These are phyloP conservation scores for Apostasia shenzhenica DNA, from an alignment of 106 monocot species.

Conservation along the genomic window DNA sequence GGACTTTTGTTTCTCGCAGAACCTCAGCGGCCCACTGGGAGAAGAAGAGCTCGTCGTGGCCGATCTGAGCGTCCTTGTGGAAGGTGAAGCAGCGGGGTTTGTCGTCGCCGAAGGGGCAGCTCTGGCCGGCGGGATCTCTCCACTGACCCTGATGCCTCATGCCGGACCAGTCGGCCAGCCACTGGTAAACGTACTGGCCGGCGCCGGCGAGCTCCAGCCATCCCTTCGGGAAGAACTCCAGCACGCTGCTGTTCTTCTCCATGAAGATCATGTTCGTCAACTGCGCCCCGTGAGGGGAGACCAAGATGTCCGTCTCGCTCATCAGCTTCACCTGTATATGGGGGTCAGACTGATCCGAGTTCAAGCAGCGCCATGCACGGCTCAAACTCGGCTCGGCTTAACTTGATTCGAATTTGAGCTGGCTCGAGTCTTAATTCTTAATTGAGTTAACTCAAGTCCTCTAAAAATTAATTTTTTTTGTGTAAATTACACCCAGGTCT, in stretches of 20 bases:
- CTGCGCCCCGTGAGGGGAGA: slow-evolving; percentile 55
- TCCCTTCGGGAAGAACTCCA: slow-evolving; percentile 78
- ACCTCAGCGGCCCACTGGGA: slow-evolving; percentile 39
- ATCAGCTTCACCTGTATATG: slow-evolving; percentile 47
- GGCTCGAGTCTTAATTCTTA: no score
- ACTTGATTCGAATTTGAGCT: no score
- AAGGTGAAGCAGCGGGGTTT: slow-evolving; percentile 26
- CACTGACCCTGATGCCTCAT: slow-evolving; percentile 52
- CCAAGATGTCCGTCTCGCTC: slow-evolving; percentile 48
- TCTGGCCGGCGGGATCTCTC: slow-evolving; percentile 32
- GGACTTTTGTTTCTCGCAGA: slow-evolving; percentile 26
- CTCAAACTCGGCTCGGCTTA: no score
- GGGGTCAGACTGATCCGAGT: no score
- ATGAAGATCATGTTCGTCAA: slow-evolving; percentile 72
- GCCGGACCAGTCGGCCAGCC: slow-evolving; percentile 31
- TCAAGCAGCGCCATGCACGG: no score
- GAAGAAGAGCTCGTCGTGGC: slow-evolving; percentile 51
- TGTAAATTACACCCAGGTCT: no score
- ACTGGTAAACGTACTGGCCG: slow-evolving; percentile 47
- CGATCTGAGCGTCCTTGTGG: slow-evolving; percentile 49
- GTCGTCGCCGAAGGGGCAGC: slow-evolving; percentile 18
- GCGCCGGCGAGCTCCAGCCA: slow-evolving; percentile 49
- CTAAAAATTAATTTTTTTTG: no score
- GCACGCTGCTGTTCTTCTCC: slow-evolving; percentile 69
- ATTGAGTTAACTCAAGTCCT: no score